Evolutionary conservation across 495 filamentous ascomycete genomes (phyloP), one percentile per base, ranked within the genome.

Genomic region (Achaetomiella virescens): DNA sequence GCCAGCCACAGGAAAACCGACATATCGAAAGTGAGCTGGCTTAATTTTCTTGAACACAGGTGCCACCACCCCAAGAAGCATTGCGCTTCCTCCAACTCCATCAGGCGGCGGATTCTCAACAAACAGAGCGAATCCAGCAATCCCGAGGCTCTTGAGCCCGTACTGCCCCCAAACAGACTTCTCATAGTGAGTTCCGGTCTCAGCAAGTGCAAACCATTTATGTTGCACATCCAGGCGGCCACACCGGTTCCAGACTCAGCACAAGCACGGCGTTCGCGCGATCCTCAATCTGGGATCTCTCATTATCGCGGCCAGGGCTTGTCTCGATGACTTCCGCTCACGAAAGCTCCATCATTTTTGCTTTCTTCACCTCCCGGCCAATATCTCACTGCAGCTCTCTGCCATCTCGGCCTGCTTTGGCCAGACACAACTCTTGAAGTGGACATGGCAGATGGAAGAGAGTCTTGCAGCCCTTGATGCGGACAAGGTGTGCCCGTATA

Each of bases 51-150:
- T 15, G 3, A n/a, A 17, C 36, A 50, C 35, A 79, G 77, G 68
- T 80, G 77, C 45, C 71, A 70, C 46, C 69, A 75, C 10, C 55
- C 78, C 20, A 71, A 70, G 31, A 80, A 78, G 55, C 33, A 38
- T 1, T 51, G 48, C 31, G 35, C 14, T 6, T 35, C 48, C 2
- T 51, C 48, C 3, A 51, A 69, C 36, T 62, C 70, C 15, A 56
- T 67, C 18, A 69, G 74, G 53, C 71, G 67, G 48, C 74, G 71
- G 38, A 70, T 58, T 36, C 29, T 46, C n/a, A 48, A 59, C n/a
- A 65, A 58, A 10, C 70, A 46, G 3, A 56, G 62, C 47, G 43
- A 59, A 24, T 55, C 58, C 3, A 44, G 56, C 9, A 22, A 64
- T 7, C 70, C 66, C 48, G 70, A 69, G 2, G 66, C 69, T n/a